Evolutionary conservation across 2,329 filamentous ascomycete species (phyloP).

Genomic region (Raffaelea deltoideospora): DNA sequence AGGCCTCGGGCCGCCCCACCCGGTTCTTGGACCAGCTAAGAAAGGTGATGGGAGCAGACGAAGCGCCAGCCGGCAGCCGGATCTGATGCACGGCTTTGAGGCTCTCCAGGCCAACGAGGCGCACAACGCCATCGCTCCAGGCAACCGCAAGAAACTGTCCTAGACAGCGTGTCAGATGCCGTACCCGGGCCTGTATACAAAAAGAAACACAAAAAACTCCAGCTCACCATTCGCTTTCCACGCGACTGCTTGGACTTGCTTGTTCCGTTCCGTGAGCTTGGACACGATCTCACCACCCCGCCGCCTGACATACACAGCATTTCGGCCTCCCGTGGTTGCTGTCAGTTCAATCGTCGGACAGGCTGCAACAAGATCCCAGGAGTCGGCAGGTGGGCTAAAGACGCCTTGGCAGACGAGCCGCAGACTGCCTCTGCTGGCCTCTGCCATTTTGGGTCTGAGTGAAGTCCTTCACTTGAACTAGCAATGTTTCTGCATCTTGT

Average conservation of each 20-base stretch:
- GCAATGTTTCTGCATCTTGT: no score
- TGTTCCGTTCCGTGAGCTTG: slow-evolving; percentile 26
- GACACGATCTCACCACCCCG: slow-evolving; percentile 56
- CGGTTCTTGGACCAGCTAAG: slow-evolving; percentile 38
- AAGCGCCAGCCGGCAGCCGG: slow-evolving; percentile 29
- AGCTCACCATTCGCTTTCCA: slow-evolving; percentile 55
- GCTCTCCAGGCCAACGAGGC: slow-evolving; percentile 64
- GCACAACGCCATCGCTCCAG: slow-evolving; percentile 67
- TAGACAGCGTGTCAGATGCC: slow-evolving; percentile 14
- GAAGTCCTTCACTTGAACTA: background rate
- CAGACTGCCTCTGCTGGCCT: slow-evolving; percentile 13
- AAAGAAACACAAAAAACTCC: slow-evolving; percentile 10
- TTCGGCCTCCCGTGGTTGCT: slow-evolving; percentile 54
- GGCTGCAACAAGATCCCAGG: slow-evolving; percentile 48
- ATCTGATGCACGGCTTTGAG: slow-evolving; percentile 69
- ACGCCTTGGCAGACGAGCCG: slow-evolving; percentile 40
- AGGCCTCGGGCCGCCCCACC: slow-evolving; percentile 16
- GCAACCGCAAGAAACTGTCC: slow-evolving; percentile 67
- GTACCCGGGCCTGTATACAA: background rate
- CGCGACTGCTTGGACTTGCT: slow-evolving; percentile 31
- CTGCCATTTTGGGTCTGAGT: background rate
- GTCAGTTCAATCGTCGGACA: slow-evolving; percentile 77
- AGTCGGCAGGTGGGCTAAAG: slow-evolving; percentile 35
- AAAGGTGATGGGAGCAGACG: slow-evolving; percentile 29
- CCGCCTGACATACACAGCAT: slow-evolving; percentile 56